Base-by-base conservation (phyloP, 23 red algal genomes). In the Cyanidioschyzon merolae region DNA sequence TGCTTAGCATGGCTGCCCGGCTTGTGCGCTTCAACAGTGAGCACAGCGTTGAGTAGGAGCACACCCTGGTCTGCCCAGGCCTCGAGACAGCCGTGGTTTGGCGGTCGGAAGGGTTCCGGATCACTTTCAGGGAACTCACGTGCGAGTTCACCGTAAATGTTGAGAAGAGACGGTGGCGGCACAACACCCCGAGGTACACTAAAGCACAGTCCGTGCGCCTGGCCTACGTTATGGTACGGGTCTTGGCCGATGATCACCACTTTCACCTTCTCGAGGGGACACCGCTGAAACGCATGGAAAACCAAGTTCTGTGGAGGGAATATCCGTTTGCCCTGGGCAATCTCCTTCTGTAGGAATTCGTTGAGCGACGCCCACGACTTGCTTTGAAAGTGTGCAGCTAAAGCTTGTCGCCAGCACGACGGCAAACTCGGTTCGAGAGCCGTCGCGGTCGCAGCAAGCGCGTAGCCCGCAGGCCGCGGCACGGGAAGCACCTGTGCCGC, bases 201-300 rank as follows among this genome's bases (percentile, higher is more conserved):
- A 76, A 98, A 98, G 17, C 84, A 76, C 77, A 98, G 79, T 17
- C 94, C 94, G 74, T 98, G 94, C 40, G 94, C 94, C 79, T 98
- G 94, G 3, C 88, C 51, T 18, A 74, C 80, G 21, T 88, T 83
- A 67, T 98, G 94, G 68, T 98, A 98, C 17, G 94, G 94, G 41
- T 98, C 94, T 57, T 98, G 94, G 2, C 94, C 94, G 58, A 98
- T 82, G 38, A 98, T 98, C 68, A 98, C 94, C 15, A 98, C 94
- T 25, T 80, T 79, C 18, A 87, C 86, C 31, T 90, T 75, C 0
- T 76, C 35, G 29, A 98, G 85, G 3, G 79, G 67, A 17, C 71
- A 87, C 2, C 80, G 77, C 76, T 87, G 88, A 50, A 98, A 91
- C 2, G 94, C 94, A 0, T 85, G 82, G 67, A 98, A 98, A 38